Percentiles rank a stretch among this genome's conserved stretches.
These are phyloP conservation scores for Moringa oleifera DNA, from an alignment of 345 rosid species.

Conservation along the genomic window DNA sequence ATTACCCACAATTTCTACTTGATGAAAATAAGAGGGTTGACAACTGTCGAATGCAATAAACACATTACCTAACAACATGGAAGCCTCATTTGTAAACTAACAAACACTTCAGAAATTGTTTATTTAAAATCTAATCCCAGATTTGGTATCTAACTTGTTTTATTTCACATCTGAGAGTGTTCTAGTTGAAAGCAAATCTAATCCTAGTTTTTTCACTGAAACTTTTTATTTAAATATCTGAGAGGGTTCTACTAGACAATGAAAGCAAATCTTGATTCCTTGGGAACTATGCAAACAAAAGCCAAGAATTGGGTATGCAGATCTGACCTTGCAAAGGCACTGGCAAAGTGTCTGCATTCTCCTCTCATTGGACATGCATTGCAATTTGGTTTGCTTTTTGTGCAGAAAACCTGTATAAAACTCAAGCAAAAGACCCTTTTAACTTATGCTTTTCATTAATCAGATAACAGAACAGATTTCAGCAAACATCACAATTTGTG, in stretches of 20 bases:
- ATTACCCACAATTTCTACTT: slow-evolving; percentile 2
- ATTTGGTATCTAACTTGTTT: no score
- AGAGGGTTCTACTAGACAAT: no score
- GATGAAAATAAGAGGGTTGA: not conserved
- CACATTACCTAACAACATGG: not conserved
- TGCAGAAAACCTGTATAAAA: slow-evolving; percentile 83
- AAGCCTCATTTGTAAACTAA: not conserved
- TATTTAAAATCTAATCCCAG: no score
- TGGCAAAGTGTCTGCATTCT: slow-evolving; percentile 97
- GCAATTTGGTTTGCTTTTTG: slow-evolving; percentile 92
- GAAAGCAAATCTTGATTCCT: not conserved
- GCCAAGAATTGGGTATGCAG: slow-evolving; percentile 11
- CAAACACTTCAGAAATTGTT: no score
- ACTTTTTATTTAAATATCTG: no score
- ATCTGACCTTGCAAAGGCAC: slow-evolving; percentile 94
- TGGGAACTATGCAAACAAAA: not conserved
- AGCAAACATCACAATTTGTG: not conserved
- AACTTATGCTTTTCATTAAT: slow-evolving; percentile 12
- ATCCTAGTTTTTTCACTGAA: no score
- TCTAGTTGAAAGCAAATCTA: no score
- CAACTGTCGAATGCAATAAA: no score
- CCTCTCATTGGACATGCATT: slow-evolving; percentile 98
- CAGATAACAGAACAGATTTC: slow-evolving; percentile 5
- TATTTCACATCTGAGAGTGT: no score
- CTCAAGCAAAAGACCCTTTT: slow-evolving; percentile 15